These are phyloP conservation scores for Malus hybrid DNA, from an alignment of 331 rosid genomes.

Conservation along the genomic window DNA sequence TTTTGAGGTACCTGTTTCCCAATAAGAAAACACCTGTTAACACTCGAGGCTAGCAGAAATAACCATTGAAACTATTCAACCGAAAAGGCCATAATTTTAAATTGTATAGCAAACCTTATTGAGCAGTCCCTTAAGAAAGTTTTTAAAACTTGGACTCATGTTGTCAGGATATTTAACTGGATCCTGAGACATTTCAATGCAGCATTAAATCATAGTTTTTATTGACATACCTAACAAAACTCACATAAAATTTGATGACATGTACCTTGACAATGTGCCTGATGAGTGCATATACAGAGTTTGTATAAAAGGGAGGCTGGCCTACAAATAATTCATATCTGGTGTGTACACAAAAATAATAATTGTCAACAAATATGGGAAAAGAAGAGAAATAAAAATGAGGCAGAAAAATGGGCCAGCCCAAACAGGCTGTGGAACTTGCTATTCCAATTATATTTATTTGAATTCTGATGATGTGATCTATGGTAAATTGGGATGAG, in stretches of 20 bases:
- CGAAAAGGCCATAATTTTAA: slow-evolving; percentile 4
- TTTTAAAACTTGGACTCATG: slow-evolving; percentile 73
- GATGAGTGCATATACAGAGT: slow-evolving; percentile 92
- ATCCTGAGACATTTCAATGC: slow-evolving; percentile 48
- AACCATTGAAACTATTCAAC: slow-evolving; percentile 10
- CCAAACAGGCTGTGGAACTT: slow-evolving; percentile 10
- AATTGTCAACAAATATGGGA: slow-evolving; percentile 18
- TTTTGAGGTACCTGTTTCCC: slow-evolving; percentile 73
- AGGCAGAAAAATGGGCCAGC: neutral
- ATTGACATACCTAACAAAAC: slow-evolving; percentile 1
- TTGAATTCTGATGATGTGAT: neutral
- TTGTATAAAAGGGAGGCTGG: slow-evolving; percentile 97
- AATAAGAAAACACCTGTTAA: slow-evolving; percentile 17
- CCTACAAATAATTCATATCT: slow-evolving; percentile 98
- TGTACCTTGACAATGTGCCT: slow-evolving; percentile 93
- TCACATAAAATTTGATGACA: neutral
- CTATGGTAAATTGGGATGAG: neutral
- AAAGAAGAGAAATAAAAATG: neutral
- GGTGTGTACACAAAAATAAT: slow-evolving; percentile 19
- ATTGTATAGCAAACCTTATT: slow-evolving; percentile 62
- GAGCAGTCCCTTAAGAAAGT: slow-evolving; percentile 86
- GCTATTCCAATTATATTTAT: neutral
- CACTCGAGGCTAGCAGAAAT: slow-evolving; percentile 6
- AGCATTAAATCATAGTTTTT: slow-evolving; percentile 20
- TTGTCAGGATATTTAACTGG: slow-evolving; percentile 94